Percentiles rank a stretch among this genome's conserved stretches.
phyloP scores from a whole-genome alignment of 1,139 yeast species.

The Eremothecium cymbalariae region DNA sequence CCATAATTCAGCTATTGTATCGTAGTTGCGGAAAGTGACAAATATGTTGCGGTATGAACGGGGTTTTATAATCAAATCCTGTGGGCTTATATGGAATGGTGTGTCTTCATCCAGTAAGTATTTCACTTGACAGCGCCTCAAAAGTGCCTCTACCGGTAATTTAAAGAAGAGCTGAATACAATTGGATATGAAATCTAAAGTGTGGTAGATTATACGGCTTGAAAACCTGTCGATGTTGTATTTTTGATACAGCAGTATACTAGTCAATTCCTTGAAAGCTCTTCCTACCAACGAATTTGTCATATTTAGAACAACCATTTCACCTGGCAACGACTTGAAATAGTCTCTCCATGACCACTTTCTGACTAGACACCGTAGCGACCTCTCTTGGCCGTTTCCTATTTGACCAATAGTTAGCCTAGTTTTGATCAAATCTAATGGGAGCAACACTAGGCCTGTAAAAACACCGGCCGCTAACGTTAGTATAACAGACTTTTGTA shows the following conservation, averaged over 20 bases:
- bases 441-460: conserved; percentile 71
- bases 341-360: conserved; percentile 36
- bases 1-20: conserved; percentile 49
- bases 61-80: conserved; percentile 47
- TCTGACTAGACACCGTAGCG: conserved; percentile 32
- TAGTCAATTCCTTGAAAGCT: conserved; percentile 56
- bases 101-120: conserved; percentile 38
- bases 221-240: conserved; percentile 64
- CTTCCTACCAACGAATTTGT: conserved; percentile 57
- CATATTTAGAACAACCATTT: conserved; percentile 27
- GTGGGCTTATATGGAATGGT: conserved; percentile 21
- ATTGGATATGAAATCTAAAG: conserved; percentile 46
- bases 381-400: conserved; percentile 19
- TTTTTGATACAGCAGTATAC: conserved; percentile 56
- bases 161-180: conserved; percentile 62
- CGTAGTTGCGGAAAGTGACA: conserved; percentile 38
- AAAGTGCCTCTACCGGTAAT: conserved; percentile 79
- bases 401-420: conserved; percentile 58
- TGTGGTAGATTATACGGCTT: conserved; percentile 54
- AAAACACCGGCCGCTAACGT: conserved; percentile 65
- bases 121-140: conserved; percentile 73
- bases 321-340: conserved; percentile 23
- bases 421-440: conserved; percentile 73
- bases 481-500: conserved; percentile 55
- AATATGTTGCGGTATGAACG: conserved; percentile 46